Evolutionary conservation across 2,329 filamentous ascomycete genomes (phyloP), one percentile per base, ranked within the genome.

Genomic region (Alternaria metachromatica): DNA sequence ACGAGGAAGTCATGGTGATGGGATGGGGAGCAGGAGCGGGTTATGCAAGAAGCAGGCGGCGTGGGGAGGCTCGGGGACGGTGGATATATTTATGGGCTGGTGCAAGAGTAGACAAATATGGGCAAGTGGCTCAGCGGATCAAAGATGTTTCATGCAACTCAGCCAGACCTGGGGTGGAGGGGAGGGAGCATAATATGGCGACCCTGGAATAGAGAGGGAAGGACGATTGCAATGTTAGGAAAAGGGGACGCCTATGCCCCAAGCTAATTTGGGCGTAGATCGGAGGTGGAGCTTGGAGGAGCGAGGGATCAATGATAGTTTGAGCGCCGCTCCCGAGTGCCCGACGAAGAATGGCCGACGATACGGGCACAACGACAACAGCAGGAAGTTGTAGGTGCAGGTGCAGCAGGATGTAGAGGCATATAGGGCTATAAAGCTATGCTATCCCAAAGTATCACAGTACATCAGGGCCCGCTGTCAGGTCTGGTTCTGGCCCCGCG

Each of bases 151-250:
- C 74, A 76, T 64, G 55, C 60, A 57, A 59, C 37, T 62, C 68
- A 67, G 56, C 54, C 60, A 58, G 68, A 62, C 37, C 45, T 54
- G 58, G 66, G 59, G 43, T 61, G 56, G 63, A 62, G 45, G 33
- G 62, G 63, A 63, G 62, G 51, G 62, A 66, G 74, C 74, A 78
- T 76, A 72, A 75, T 72, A 70, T 64, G 69, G 67, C 56, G 25
- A 60, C 68, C 63, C 69, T 72, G 44, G 64, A 67, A 58, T 65
- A 65, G 62, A 55, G 54, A 55, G 25, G 21, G 54, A 55, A 58
- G 58, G 66, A 65, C 65, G 68, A 62, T 68, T 58, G 62, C 56
- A 65, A 72, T 72, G 59, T 70, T 62, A 64, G 65, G 71, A 76
- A 76, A 74, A 73, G 75, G 76, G 74, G 71, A 68, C 51, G 67